Evolutionary conservation across 768 basidiomycete species (phyloP).

Genomic region (Exsudoporus frostii): DNA sequence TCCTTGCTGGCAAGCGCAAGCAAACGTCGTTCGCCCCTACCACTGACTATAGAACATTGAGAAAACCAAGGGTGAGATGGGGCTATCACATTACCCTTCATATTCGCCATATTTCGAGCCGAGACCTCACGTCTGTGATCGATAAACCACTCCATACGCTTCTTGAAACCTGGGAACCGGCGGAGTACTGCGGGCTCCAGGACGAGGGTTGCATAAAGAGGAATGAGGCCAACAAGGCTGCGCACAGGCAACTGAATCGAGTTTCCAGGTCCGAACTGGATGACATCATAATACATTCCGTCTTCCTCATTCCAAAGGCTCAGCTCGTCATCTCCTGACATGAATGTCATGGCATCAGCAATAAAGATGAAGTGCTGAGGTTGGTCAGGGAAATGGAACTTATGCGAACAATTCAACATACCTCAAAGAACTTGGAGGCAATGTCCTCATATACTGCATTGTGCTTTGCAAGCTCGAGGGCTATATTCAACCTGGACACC

Average conservation of each 20-base stretch:
- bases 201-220: conserved; percentile 91
- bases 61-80: neutral
- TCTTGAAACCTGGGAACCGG: conserved; percentile 96
- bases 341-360: conserved; percentile 96
- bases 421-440: conserved; percentile 96
- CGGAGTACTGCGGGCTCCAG: conserved; percentile 87
- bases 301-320: conserved; percentile 96
- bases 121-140: conserved; percentile 88
- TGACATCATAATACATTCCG: conserved; percentile 98
- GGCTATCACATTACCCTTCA: conserved; percentile 57
- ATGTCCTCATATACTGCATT: conserved; percentile 98
- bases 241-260: conserved; percentile 91
- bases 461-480: conserved; percentile 95
- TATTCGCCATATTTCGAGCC: conserved; percentile 92
- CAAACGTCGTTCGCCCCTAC: conserved; percentile 82
- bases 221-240: conserved; percentile 96
- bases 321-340: conserved; percentile 68
- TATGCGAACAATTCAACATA: conserved; percentile 22
- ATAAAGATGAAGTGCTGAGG: conserved; percentile 94
- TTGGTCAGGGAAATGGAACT: conserved; percentile 13
- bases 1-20: conserved; percentile 92
- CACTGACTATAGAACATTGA: conserved; percentile 37
- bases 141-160: conserved; percentile 98
- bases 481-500: conserved; percentile 81
- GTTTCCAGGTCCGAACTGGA: conserved; percentile 77